Conservation (phyloP, 305 asterid genomes). For the Salvia sclarea region DNA sequence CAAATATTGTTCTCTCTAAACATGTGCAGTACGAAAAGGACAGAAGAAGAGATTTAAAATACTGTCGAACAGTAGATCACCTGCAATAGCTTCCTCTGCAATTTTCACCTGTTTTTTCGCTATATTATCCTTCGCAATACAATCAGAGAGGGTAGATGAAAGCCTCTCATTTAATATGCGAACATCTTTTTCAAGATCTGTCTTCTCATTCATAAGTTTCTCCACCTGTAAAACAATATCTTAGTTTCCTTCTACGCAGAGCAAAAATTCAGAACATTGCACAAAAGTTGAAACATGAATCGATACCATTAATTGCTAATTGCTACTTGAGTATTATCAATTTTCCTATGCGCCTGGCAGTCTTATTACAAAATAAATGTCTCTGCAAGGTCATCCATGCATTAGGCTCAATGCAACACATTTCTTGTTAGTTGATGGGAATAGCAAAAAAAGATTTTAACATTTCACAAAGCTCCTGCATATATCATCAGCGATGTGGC, state of each 20-base stretch:
- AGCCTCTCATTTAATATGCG: slow-evolving; percentile 55
- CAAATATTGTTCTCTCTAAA: background rate
- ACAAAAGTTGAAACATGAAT: background rate
- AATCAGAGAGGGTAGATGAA: slow-evolving; percentile 61
- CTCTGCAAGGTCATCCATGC: background rate
- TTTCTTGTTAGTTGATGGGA: background rate
- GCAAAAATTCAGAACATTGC: slow-evolving; percentile 1
- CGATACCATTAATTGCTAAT: background rate
- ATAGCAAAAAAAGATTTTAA: background rate
- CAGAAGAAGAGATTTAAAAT: background rate
- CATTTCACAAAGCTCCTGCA: background rate
- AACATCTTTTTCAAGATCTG: slow-evolving; percentile 60
- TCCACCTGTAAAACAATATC: slow-evolving; percentile 43
- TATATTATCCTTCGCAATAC: slow-evolving; percentile 62
- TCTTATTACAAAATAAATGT: background rate
- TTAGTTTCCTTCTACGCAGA: background rate
- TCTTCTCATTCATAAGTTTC: slow-evolving; percentile 53
- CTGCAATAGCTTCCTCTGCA: slow-evolving; percentile 90
- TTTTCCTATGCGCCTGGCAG: background rate
- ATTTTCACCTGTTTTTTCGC: slow-evolving; percentile 73
- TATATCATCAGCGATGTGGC: background rate
- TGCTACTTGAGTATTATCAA: background rate
- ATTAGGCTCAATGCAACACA: background rate
- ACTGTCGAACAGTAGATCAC: slow-evolving; percentile 39
- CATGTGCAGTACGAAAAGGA: background rate